A percentile compares a stretch with the other conserved stretches of the same genome.
phyloP scores from a whole-genome alignment of 2,329 filamentous ascomycete species.

The Penicillium sp. region DNA sequence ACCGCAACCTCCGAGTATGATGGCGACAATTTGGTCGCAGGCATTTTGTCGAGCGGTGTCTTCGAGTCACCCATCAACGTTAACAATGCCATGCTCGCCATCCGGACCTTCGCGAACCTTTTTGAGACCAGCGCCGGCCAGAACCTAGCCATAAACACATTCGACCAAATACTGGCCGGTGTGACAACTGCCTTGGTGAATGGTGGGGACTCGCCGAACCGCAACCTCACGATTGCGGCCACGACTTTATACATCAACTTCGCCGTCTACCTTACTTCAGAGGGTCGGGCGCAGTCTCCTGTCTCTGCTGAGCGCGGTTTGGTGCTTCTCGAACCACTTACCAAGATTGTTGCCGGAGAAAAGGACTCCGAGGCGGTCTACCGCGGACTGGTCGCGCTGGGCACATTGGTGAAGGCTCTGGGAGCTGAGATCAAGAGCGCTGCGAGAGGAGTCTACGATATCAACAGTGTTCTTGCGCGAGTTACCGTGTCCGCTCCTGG shows the following conservation, averaged over 20 bases:
- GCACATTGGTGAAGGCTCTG: conserved; percentile 65
- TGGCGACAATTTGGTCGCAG: conserved; percentile 57
- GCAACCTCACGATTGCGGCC: conserved; percentile 77
- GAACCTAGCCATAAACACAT: conserved; percentile 56
- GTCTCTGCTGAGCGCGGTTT: conserved; percentile 49
- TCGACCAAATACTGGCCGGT: conserved; percentile 60
- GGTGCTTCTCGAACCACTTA: conserved; percentile 60
- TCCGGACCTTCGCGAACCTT: conserved; percentile 77
- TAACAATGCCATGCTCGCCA: conserved; percentile 84
- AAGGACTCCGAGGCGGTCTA: conserved; percentile 81
- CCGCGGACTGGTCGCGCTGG: conserved; percentile 75
- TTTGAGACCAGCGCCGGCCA: conserved; percentile 74
- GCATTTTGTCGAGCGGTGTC: conserved; percentile 57
- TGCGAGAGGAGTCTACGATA: conserved; percentile 56
- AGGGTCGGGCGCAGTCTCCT: conserved; percentile 39
- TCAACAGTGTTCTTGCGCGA: conserved; percentile 48
- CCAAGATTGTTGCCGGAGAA: conserved; percentile 61
- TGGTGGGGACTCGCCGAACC: conserved; percentile 56
- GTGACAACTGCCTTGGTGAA: conserved; percentile 62
- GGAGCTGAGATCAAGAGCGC: conserved; percentile 59
- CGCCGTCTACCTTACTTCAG: conserved; percentile 64
- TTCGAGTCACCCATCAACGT: conserved; percentile 62
- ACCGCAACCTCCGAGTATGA: conserved; percentile 61
- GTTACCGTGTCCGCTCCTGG: conserved; percentile 50
- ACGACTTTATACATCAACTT: conserved; percentile 84